Conservation (phyloP, 2,329 filamentous ascomycete genomes). For the Elsinoe batatas region DNA sequence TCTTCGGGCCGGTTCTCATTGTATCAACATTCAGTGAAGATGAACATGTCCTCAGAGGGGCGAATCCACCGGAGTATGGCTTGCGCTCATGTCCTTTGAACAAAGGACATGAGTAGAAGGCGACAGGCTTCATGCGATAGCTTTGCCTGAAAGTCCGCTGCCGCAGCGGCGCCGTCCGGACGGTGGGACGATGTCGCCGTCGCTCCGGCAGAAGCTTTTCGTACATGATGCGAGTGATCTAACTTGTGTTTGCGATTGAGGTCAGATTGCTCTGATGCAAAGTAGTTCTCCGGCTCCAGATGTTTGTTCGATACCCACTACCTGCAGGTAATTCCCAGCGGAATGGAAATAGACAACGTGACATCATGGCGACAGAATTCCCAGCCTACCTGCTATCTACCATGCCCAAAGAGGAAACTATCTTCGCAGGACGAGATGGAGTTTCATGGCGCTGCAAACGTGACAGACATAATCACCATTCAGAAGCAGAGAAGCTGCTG, state of each 20-base stretch:
- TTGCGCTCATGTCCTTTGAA: too few species aligned
- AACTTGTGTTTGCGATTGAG: neutral
- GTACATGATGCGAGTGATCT: neutral
- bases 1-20: too few species aligned
- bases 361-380: neutral
- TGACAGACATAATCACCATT: neutral
- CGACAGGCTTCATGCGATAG: neutral
- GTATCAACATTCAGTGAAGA: too few species aligned
- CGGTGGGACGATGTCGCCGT: too few species aligned
- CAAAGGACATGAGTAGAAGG: too few species aligned
- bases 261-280: neutral
- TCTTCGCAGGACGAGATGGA: neutral
- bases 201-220: neutral
- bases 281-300: too few species aligned
- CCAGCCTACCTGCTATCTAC: neutral
- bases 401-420: neutral
- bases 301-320: too few species aligned
- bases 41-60: too few species aligned
- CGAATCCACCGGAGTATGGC: too few species aligned
- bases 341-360: neutral
- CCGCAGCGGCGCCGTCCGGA: neutral
- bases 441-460: neutral
- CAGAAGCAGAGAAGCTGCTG: slow-evolving; percentile 5
- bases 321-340: too few species aligned
- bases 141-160: neutral